These are phyloP conservation scores for Fragaria ananassa DNA, from an alignment of 306 rosid species.

Conservation along the genomic window DNA sequence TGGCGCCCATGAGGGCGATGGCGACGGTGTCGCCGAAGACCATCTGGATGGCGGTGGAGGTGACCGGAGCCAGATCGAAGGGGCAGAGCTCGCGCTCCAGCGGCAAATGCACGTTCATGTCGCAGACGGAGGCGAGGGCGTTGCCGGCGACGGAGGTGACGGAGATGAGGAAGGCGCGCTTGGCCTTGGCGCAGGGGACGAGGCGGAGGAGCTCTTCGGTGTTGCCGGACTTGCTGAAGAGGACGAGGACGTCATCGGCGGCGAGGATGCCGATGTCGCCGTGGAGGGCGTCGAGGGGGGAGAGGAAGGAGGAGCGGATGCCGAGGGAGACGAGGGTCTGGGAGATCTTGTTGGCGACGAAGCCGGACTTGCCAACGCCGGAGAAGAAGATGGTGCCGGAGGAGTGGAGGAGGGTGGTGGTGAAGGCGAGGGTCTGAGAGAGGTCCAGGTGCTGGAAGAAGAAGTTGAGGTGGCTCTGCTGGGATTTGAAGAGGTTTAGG, in stretches of 20 bases:
- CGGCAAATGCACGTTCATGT: slow-evolving; percentile 86
- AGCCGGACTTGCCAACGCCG: slow-evolving; percentile 96
- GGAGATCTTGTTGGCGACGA: slow-evolving; percentile 93
- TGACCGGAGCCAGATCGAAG: slow-evolving; percentile 91
- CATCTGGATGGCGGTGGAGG: slow-evolving; percentile 97
- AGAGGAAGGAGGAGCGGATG: slow-evolving; percentile 71
- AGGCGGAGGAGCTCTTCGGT: slow-evolving; percentile 86
- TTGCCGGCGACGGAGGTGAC: slow-evolving; percentile 64
- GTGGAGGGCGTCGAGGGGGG: slow-evolving; percentile 91
- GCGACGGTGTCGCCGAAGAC: slow-evolving; percentile 97
- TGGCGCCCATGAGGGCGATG: slow-evolving; percentile 85
- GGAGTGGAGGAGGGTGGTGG: slow-evolving; percentile 60
- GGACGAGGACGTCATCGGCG: slow-evolving; percentile 59
- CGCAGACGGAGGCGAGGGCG: slow-evolving; percentile 54
- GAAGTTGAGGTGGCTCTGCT: slow-evolving; percentile 87
- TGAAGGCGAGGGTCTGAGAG: slow-evolving; percentile 80
- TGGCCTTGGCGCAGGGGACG: slow-evolving; percentile 82
- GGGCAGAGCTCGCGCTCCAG: slow-evolving; percentile 88
- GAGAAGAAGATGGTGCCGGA: slow-evolving; percentile 84
- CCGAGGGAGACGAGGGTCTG: slow-evolving; percentile 95
- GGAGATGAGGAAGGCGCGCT: slow-evolving; percentile 61
- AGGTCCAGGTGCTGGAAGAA: slow-evolving; percentile 81
- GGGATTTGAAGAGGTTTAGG: slow-evolving; percentile 66
- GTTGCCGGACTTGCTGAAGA: slow-evolving; percentile 87
- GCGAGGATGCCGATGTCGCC: slow-evolving; percentile 89